A percentile compares a stretch with the other conserved stretches of the same genome.
These are phyloP conservation scores for Hypoxylon crocopeplum DNA, from an alignment of 495 filamentous ascomycete species.

Conservation along the genomic window DNA sequence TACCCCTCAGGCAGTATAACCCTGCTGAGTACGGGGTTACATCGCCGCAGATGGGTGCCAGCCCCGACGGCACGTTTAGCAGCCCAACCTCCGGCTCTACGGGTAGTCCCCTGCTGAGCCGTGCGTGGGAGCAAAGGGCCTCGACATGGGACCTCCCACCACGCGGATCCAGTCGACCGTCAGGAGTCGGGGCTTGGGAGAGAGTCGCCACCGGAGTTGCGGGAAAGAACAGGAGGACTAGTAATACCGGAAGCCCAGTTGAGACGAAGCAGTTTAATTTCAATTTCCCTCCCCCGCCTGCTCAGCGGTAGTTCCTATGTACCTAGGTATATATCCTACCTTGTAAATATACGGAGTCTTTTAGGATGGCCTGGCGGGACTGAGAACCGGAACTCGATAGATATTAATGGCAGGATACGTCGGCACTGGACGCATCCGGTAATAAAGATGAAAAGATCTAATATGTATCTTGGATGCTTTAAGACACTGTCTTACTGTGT, in stretches of 20 bases:
- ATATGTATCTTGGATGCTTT: no score
- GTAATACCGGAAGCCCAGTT: conserved; percentile 41
- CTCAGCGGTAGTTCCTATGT: conserved; percentile 18
- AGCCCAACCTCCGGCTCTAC: conserved; percentile 46
- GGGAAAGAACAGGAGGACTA: conserved; percentile 28
- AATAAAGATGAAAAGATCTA: no score
- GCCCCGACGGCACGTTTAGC: conserved; percentile 27
- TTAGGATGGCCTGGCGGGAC: background rate
- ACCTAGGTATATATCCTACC: background rate
- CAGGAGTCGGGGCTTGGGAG: conserved; percentile 25
- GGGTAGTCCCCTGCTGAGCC: conserved; percentile 43
- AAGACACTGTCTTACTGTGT: no score
- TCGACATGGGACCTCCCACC: conserved; percentile 24
- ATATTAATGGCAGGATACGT: no score
- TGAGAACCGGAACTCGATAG: no score
- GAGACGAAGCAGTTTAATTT: conserved; percentile 39
- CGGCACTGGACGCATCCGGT: no score
- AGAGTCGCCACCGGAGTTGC: conserved; percentile 23
- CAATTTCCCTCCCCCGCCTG: conserved; percentile 39
- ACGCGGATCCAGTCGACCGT: conserved; percentile 14
- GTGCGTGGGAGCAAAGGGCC: conserved; percentile 32
- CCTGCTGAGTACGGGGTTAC: conserved; percentile 49
- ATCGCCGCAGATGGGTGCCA: conserved; percentile 22
- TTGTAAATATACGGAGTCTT: background rate
- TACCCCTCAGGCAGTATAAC: conserved; percentile 45